A percentile compares a stretch with the other conserved stretches of the same genome.
Evolutionary conservation across 305 asterid genomes (phyloP).

Genomic region (Fraxinus xanthoxyloides): DNA sequence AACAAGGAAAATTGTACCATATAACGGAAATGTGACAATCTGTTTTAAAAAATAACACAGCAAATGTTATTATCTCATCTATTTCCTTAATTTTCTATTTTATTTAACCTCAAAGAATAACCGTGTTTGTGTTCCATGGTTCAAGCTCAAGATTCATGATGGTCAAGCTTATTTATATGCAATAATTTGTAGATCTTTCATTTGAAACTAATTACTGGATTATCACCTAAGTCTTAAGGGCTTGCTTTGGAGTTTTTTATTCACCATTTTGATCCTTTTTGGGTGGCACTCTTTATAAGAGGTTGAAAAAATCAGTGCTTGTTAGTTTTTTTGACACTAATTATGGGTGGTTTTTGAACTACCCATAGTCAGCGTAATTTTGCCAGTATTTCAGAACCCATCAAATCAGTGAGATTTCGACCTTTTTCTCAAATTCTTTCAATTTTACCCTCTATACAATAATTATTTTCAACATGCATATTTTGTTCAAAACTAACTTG

Average conservation of each 20-base stretch:
- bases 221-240: background rate
- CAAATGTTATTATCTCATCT: background rate
- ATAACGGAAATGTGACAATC: background rate
- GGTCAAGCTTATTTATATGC: background rate
- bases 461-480: background rate
- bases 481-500: background rate
- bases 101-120: background rate
- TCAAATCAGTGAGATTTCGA: background rate
- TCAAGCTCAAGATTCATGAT: background rate
- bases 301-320: background rate
- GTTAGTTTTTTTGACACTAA: background rate
- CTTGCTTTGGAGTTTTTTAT: background rate
- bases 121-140: background rate
- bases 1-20: background rate
- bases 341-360: background rate
- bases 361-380: background rate
- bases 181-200: background rate
- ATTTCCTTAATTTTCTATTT: background rate
- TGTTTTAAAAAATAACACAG: background rate
- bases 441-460: too few relatives aligned
- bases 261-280: background rate
- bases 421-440: too few relatives aligned
- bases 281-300: background rate
- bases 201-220: background rate
- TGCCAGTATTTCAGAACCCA: background rate